Percentiles rank a stretch among this genome's conserved stretches.
These are phyloP conservation scores for Tagetes erecta DNA, from an alignment of 129 eudicot species.

Conservation along the genomic window DNA sequence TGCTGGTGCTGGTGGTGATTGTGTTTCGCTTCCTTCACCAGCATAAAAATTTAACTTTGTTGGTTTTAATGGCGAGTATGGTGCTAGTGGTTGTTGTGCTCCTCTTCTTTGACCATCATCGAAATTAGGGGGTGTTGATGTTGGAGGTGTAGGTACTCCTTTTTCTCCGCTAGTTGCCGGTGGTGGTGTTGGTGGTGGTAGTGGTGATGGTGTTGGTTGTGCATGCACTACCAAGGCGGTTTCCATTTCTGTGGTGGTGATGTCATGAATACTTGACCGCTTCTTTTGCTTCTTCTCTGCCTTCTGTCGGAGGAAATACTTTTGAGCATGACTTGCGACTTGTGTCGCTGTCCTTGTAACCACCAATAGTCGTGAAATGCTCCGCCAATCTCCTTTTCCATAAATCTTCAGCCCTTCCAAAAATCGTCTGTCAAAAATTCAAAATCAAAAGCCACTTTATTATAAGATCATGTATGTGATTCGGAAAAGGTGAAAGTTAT, in stretches of 20 bases:
- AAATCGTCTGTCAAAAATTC: not conserved
- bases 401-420: not conserved
- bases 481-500: no score
- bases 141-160: not conserved
- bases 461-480: no score
- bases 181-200: not conserved
- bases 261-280: conserved; percentile 17
- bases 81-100: not conserved
- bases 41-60: not conserved
- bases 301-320: conserved; percentile 11
- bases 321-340: conserved; percentile 15
- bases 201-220: not conserved
- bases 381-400: conserved; percentile 20
- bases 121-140: not conserved
- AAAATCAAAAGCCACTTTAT: not conserved
- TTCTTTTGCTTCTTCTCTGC: not conserved
- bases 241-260: not conserved
- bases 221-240: not conserved
- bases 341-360: conserved; percentile 8
- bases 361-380: conserved; percentile 4
- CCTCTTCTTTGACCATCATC: not conserved
- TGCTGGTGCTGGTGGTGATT: not conserved
- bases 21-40: not conserved
- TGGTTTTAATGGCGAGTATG: not conserved
- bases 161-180: not conserved